These are phyloP conservation scores for Ganoderma lingzhi DNA, from an alignment of 1,284 basidiomycete genomes.

Conservation along the genomic window DNA sequence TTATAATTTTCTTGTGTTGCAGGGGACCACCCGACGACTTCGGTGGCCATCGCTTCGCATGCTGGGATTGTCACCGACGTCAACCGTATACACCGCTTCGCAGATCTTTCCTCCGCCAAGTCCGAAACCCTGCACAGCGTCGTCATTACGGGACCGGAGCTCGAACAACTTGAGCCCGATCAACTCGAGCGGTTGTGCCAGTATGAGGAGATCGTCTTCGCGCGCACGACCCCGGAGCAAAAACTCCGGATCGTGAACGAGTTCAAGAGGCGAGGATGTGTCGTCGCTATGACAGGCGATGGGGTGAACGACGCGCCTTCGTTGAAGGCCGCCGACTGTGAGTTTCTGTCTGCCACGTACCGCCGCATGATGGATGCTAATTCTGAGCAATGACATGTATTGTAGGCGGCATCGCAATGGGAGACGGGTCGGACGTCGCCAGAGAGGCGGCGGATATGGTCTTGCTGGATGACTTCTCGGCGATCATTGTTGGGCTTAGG, in stretches of 20 bases:
- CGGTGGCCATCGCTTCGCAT: slow-evolving; percentile 64
- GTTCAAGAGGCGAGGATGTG: slow-evolving; percentile 57
- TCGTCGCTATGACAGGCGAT: slow-evolving; percentile 69
- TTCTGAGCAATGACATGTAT: neutral
- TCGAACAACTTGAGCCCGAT: slow-evolving; percentile 51
- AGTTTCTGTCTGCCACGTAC: slow-evolving; percentile 46
- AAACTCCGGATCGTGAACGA: slow-evolving; percentile 74
- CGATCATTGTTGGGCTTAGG: slow-evolving; percentile 55
- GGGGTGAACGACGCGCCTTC: slow-evolving; percentile 78
- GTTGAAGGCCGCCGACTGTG: slow-evolving; percentile 56
- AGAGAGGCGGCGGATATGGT: slow-evolving; percentile 57
- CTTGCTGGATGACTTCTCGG: slow-evolving; percentile 54
- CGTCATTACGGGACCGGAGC: slow-evolving; percentile 58
- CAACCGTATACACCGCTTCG: slow-evolving; percentile 47
- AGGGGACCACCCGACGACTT: slow-evolving; percentile 59
- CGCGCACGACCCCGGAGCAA: slow-evolving; percentile 75
- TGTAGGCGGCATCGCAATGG: slow-evolving; percentile 59
- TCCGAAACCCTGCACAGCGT: slow-evolving; percentile 42
- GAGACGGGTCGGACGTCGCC: slow-evolving; percentile 54
- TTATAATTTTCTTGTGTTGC: slow-evolving; percentile 32
- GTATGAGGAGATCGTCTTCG: slow-evolving; percentile 76
- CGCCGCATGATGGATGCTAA: neutral
- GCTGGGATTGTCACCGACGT: slow-evolving; percentile 64
- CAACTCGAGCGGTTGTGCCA: slow-evolving; percentile 56
- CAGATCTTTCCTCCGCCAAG: slow-evolving; percentile 45